Base-by-base conservation (phyloP, 495 filamentous ascomycete species). In the Tricharina praecox region DNA sequence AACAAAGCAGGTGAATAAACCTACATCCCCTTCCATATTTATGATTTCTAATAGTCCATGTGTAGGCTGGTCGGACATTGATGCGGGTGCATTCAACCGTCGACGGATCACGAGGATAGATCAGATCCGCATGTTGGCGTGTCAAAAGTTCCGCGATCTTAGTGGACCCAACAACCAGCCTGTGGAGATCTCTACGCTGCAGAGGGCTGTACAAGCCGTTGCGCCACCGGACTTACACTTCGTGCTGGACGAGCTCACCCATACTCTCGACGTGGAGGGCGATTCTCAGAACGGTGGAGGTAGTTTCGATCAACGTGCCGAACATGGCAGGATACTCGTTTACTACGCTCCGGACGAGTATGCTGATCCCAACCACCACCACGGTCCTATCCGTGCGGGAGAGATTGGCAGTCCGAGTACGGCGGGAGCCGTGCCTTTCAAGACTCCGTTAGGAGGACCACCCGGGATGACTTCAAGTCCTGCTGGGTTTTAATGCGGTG, bases 241-340 rank as follows among this genome's bases (percentile, higher is more conserved):
- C 49, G 66, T 67, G 2, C 67, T 81, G 43, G 66, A 74, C 23
- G 86, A 93, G 52, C 69, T 97, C 62, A 69, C 85, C n/a, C 80
- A 84, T 39, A 83, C 93, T 47, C 88, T 82, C 62, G 87, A 95
- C 51, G 92, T 87, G 1, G 80, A 90, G 59, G 90, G 90, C 48
- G 92, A 82, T 55, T 58, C 67, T 0, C 73, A 80, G 40, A 96
- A 96, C 53, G 90, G 90, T 44, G 90, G 90, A 44, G 90, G 90
- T 16, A 78, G 70, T 34, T 93, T 96, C 68, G 40, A 70, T 71
- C 33, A 69, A 74, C 34, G 70, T 63, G 0, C 19, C 21, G 45
- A 39, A 2, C 58, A 64, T 20, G 66, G 56, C 7, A 65, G 66
- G 23, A 66, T 64, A 25, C 66, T 72, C 33, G 79, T 93, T 53